Evolutionary conservation across 2,329 filamentous ascomycete species (phyloP).

Genomic region (Colletotrichum musae): DNA sequence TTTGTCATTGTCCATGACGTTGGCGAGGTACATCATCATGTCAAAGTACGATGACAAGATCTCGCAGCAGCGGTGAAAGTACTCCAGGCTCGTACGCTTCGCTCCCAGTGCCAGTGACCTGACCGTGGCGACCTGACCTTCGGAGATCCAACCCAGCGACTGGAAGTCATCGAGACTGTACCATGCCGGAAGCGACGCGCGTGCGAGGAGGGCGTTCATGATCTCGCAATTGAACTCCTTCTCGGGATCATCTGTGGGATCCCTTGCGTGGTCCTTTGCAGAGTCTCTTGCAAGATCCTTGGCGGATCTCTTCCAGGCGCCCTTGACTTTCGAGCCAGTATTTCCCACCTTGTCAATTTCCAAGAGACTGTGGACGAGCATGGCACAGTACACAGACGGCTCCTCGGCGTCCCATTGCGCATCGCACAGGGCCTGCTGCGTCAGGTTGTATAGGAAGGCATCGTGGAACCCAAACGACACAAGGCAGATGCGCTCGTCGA

Average conservation of each 20-base stretch:
- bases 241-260: no score
- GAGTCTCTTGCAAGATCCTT: neutral
- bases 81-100: neutral
- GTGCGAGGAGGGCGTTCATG: slow-evolving; percentile 23
- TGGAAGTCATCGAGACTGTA: neutral
- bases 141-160: slow-evolving; percentile 9
- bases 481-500: slow-evolving; percentile 47
- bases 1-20: slow-evolving; percentile 1
- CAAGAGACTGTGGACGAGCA: no score
- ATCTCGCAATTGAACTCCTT: no score
- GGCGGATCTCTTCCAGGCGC: slow-evolving; percentile 1
- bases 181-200: slow-evolving; percentile 7
- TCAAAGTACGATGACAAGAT: slow-evolving; percentile 43
- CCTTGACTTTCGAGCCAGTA: slow-evolving; percentile 10
- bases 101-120: neutral
- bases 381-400: slow-evolving; percentile 1
- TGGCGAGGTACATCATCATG: slow-evolving; percentile 41
- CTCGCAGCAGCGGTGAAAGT: slow-evolving; percentile 18
- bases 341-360: neutral
- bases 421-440: slow-evolving; percentile 49
- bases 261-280: no score
- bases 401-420: slow-evolving; percentile 47
- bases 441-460: slow-evolving; percentile 46
- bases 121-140: neutral
- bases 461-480: slow-evolving; percentile 45